Base-by-base conservation (phyloP, 352 stramenopile species). In the Globisporangium lucens region DNA sequence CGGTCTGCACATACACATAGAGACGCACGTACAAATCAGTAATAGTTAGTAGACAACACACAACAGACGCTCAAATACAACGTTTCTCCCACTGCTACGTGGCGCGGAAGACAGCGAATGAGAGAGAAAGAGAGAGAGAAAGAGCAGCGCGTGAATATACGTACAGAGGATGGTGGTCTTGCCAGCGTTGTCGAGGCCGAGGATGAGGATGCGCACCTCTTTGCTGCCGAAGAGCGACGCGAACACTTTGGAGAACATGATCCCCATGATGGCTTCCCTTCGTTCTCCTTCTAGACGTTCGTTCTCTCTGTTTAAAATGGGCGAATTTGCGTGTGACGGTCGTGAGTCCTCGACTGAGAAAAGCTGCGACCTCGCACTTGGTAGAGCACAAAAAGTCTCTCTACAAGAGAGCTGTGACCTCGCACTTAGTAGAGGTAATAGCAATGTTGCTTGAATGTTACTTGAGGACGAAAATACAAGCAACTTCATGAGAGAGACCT, bases 161-260 rank as follows among this genome's bases (percentile, higher is more conserved):
- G 71, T 89, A 95, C 87, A 99, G 46, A 99, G 85, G 70, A 99
- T 99, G 8, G 98, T 99, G 7, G 98, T 99, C 82, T 99, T 99
- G 53, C 98, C 98, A 38, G 98, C 98, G 80, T 99, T 99, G 77
- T 99, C 98, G 4, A 99, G 89, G 4, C 98, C 98, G 4, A 99
- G 79, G 77, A 99, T 99, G 13, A 99, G 85, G 77, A 99, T 99
- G 70, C 98, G 91, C 43, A 99, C 95, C 80, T 99, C 98, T 78
- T 99, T 99, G 69, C 84, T 98, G 22, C 98, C 98, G 83, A 99
- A 99, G 43, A 99, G 89, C 68, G 83, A 93, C 65, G 98, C 93
- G 73, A 99, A 99, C 47, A 99, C 76, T 78, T 97, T 94, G 75
- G 89, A 98, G 72, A 99, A 93, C 68, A 99, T 80, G 66, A 99